Percentiles rank a stretch among this genome's conserved stretches.
Conservation (phyloP, 805 yeast species). For the Yamadazyma laniorum region DNA sequence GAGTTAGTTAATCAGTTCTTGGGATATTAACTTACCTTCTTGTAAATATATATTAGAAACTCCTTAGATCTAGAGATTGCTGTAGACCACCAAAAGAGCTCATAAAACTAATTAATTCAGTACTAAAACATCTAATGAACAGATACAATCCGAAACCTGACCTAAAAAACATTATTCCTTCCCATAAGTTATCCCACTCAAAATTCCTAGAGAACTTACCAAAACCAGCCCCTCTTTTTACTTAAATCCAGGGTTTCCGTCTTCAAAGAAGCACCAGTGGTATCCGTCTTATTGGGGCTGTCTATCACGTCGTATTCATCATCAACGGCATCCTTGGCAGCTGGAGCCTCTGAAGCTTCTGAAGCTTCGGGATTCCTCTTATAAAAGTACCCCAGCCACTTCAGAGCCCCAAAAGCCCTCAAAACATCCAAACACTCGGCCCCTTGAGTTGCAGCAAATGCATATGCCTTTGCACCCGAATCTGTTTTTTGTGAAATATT, state of each 20-base stretch:
- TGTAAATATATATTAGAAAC: conserved; percentile 14
- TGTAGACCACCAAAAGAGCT: not conserved
- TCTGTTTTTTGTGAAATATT: not conserved
- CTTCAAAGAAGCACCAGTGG: not conserved
- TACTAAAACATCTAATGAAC: not conserved
- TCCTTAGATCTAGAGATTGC: not conserved
- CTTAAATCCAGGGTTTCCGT: not conserved
- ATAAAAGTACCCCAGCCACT: conserved; percentile 2
- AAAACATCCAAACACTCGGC: conserved; percentile 2
- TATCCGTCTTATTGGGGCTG: conserved; percentile 14
- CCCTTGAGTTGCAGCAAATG: not conserved
- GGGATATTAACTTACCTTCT: conserved; percentile 22
- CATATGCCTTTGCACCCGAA: too few species aligned
- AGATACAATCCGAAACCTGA: conserved; percentile 1
- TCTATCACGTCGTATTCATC: conserved; percentile 50
- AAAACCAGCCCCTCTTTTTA: conserved; percentile 21
- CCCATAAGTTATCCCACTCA: too few species aligned
- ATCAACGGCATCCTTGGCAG: not conserved
- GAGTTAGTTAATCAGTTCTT: conserved; percentile 29
- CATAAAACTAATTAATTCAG: not conserved
- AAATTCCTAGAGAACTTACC: too few species aligned
- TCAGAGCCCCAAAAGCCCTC: not conserved
- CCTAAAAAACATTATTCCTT: conserved; percentile 1
- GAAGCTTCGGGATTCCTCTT: too few species aligned
- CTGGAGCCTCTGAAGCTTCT: too few species aligned